These are phyloP conservation scores for Lithospermum erythrorhizon DNA, from an alignment of 257 asterid species.

Conservation along the genomic window DNA sequence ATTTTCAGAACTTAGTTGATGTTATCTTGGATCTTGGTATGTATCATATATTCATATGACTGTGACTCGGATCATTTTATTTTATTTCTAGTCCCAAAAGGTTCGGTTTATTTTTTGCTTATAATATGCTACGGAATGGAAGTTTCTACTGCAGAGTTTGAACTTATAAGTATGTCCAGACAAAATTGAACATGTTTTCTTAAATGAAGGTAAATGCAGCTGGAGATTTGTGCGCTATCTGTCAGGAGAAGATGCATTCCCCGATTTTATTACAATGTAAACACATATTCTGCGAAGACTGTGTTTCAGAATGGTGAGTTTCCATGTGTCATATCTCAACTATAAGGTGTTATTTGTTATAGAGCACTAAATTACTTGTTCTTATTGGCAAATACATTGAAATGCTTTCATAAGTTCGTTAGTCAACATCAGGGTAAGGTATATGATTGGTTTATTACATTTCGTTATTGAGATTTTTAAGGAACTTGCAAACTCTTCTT, in stretches of 20 bases:
- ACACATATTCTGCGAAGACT: conserved; percentile 70
- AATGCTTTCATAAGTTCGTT: background rate
- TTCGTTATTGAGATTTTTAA: background rate
- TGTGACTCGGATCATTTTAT: background rate
- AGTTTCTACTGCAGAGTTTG: background rate
- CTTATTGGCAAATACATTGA: background rate
- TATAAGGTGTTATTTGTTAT: background rate
- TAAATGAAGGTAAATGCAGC: conserved; percentile 40
- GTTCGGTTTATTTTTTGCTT: background rate
- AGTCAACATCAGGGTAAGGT: background rate
- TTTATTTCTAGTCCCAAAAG: background rate
- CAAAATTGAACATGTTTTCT: background rate
- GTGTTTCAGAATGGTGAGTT: conserved; percentile 60
- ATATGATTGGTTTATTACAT: background rate
- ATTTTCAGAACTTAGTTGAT: background rate
- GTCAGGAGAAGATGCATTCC: conserved; percentile 68
- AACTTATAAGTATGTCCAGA: background rate
- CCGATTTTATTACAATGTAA: conserved; percentile 56
- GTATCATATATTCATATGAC: background rate
- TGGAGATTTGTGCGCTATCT: conserved; percentile 62
- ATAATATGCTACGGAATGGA: background rate
- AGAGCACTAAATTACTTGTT: background rate
- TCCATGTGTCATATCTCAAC: background rate
- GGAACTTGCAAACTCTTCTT: too few relatives aligned
- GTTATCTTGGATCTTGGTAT: background rate